Conservation (phyloP, 2,329 filamentous ascomycete species). For the Verticillium nonalfalfae region DNA sequence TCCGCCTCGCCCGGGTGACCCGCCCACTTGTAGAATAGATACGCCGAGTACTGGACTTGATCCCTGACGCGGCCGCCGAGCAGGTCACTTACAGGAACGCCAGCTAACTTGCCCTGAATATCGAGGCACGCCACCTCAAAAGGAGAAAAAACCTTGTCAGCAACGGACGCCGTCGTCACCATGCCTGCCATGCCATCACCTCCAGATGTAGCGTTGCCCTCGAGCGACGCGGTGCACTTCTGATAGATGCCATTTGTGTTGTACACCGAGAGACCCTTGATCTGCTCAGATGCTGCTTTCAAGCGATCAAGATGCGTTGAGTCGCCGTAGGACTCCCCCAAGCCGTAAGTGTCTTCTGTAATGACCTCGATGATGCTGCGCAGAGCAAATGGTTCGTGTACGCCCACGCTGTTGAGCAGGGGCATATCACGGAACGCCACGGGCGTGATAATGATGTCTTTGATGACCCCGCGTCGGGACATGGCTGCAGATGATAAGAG, state of each 20-base stretch:
- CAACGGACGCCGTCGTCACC: slow-evolving; percentile 32
- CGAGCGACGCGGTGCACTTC: slow-evolving; percentile 68
- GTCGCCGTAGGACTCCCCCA: slow-evolving; percentile 34
- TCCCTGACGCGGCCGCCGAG: slow-evolving; percentile 31
- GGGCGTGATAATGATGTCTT: slow-evolving; percentile 31
- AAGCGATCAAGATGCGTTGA: slow-evolving; percentile 27
- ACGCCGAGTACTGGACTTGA: slow-evolving; percentile 33
- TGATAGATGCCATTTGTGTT: slow-evolving; percentile 82
- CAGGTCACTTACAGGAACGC: slow-evolving; percentile 29
- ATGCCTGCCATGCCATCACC: slow-evolving; percentile 55
- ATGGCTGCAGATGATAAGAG: slow-evolving; percentile 12
- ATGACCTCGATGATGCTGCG: slow-evolving; percentile 33
- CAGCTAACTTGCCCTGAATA: slow-evolving; percentile 31
- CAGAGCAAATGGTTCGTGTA: slow-evolving; percentile 34
- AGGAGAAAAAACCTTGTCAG: slow-evolving; percentile 33
- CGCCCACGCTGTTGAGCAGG: slow-evolving; percentile 33
- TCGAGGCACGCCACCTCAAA: slow-evolving; percentile 36
- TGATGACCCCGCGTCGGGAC: slow-evolving; percentile 21
- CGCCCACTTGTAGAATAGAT: slow-evolving; percentile 36
- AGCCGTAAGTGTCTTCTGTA: slow-evolving; percentile 25
- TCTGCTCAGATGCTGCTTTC: slow-evolving; percentile 19
- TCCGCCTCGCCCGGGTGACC: slow-evolving; percentile 30
- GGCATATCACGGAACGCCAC: slow-evolving; percentile 39
- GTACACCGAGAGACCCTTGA: slow-evolving; percentile 22
- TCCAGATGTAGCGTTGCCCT: slow-evolving; percentile 35